phyloP scores from a whole-genome alignment of 2,329 filamentous ascomycete species.

The Arthroderma sp. region DNA sequence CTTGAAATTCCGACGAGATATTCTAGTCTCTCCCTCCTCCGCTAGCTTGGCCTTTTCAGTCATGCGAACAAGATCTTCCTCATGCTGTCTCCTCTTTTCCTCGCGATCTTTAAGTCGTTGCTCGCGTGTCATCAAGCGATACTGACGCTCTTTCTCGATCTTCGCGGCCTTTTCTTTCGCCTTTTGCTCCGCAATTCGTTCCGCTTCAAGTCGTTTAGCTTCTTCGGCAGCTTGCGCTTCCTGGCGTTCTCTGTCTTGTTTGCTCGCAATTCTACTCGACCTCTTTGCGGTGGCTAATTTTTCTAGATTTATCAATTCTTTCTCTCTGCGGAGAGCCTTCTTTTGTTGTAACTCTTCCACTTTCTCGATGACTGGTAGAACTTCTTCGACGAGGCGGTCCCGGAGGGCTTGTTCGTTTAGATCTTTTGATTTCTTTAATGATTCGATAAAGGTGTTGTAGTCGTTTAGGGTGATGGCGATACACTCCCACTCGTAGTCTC shows the following conservation, averaged over 20 bases:
- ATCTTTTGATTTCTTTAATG: slow-evolving; percentile 64
- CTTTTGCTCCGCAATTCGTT: slow-evolving; percentile 50
- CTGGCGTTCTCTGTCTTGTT: slow-evolving; percentile 63
- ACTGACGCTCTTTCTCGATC: slow-evolving; percentile 62
- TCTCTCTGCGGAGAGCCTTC: slow-evolving; percentile 63
- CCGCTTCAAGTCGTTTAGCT: slow-evolving; percentile 51
- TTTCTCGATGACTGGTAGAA: slow-evolving; percentile 74
- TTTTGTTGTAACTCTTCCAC: slow-evolving; percentile 56
- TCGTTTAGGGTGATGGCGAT: slow-evolving; percentile 71
- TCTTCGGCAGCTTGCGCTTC: slow-evolving; percentile 61
- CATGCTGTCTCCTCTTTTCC: slow-evolving; percentile 65
- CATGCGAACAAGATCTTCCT: slow-evolving; percentile 68
- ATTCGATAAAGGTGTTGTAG: slow-evolving; percentile 57
- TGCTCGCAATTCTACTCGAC: slow-evolving; percentile 76
- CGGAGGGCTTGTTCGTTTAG: slow-evolving; percentile 71
- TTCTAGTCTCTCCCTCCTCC: slow-evolving; percentile 44
- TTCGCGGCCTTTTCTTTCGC: slow-evolving; percentile 51
- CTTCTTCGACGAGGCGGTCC: slow-evolving; percentile 59
- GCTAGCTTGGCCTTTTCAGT: slow-evolving; percentile 60
- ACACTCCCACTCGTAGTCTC: slow-evolving; percentile 80
- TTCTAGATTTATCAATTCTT: slow-evolving; percentile 67
- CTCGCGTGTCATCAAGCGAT: slow-evolving; percentile 70
- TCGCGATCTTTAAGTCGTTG: slow-evolving; percentile 78
- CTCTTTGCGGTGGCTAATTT: slow-evolving; percentile 90
- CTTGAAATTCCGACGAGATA: slow-evolving; percentile 70